Conservation (phyloP, 1,139 yeast species). For the Hemisphaericaspora xylanilytica region DNA sequence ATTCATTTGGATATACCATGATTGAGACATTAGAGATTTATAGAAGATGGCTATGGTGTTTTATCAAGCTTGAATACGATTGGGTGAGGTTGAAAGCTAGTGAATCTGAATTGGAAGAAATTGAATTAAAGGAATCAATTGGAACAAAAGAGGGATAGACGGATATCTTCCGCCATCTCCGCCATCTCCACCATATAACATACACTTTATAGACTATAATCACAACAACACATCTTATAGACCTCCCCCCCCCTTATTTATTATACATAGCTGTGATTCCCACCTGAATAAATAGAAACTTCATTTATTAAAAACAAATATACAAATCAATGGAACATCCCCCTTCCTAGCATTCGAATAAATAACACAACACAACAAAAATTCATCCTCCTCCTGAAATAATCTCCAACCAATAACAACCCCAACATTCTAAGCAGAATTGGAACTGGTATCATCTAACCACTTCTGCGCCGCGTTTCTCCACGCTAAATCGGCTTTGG, state of each 20-base stretch:
- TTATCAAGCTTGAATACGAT: conserved; percentile 80
- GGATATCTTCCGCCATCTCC: no score
- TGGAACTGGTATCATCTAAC: conserved; percentile 37
- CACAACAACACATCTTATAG: neutral
- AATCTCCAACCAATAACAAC: no score
- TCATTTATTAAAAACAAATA: no score
- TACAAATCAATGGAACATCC: no score
- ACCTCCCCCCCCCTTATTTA: neutral
- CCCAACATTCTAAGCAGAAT: neutral
- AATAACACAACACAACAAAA: no score
- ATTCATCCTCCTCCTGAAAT: no score
- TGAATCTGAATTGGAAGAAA: conserved; percentile 19
- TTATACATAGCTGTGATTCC: no score
- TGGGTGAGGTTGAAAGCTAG: conserved; percentile 38
- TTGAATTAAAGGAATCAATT: conserved; percentile 15
- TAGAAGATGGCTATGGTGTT: conserved; percentile 88
- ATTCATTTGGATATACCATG: conserved; percentile 57
- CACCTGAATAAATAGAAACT: no score
- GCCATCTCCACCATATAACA: no score
- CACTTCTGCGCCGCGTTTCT: conserved; percentile 49
- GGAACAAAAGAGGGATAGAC: conserved; percentile 2
- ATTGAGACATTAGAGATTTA: conserved; percentile 71
- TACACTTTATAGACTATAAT: neutral
- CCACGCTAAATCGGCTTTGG: conserved; percentile 54
- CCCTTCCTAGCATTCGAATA: no score